Conservation (phyloP, 2,329 filamentous ascomycete species). For the Teratosphaeria nubilosa region DNA sequence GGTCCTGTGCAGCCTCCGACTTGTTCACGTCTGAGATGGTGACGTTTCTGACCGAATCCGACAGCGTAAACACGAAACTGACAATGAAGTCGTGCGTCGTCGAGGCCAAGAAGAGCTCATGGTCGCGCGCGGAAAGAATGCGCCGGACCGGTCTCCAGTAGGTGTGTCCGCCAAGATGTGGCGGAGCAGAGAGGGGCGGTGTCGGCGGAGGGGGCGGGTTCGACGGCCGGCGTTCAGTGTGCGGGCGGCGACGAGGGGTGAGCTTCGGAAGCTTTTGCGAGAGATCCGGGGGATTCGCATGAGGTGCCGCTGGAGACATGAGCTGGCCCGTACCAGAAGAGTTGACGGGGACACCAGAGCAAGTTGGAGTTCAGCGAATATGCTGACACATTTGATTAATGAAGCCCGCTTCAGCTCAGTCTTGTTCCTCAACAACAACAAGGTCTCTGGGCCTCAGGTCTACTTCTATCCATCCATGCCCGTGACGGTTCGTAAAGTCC, state of each 20-base stretch:
- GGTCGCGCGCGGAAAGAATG: constrained; percentile 73
- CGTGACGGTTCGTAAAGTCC: no score
- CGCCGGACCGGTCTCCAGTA: constrained; percentile 59
- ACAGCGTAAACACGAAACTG: constrained; percentile 76
- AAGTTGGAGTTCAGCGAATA: no score
- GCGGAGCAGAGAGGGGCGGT: constrained; percentile 59
- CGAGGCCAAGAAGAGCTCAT: constrained; percentile 70
- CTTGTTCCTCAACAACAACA: no score
- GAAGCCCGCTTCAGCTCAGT: no score
- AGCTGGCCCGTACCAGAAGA: no score
- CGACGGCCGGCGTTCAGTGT: constrained; percentile 27
- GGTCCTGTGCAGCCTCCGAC: constrained; percentile 43
- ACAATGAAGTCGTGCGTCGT: constrained; percentile 65
- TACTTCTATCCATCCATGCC: no score
- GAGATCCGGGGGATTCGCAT: constrained; percentile 33
- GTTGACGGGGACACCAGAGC: no score
- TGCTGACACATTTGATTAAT: no score
- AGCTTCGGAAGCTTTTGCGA: constrained; percentile 56
- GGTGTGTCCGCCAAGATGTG: constrained; percentile 46
- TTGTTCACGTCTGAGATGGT: constrained; percentile 53
- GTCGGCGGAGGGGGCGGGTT: constrained; percentile 64
- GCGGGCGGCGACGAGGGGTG: constrained; percentile 51
- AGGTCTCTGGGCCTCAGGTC: no score
- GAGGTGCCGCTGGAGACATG: no score
- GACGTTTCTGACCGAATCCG: constrained; percentile 66